Evolutionary conservation across 2,329 filamentous ascomycete genomes (phyloP).

Genomic region (Didymella arachidicola): DNA sequence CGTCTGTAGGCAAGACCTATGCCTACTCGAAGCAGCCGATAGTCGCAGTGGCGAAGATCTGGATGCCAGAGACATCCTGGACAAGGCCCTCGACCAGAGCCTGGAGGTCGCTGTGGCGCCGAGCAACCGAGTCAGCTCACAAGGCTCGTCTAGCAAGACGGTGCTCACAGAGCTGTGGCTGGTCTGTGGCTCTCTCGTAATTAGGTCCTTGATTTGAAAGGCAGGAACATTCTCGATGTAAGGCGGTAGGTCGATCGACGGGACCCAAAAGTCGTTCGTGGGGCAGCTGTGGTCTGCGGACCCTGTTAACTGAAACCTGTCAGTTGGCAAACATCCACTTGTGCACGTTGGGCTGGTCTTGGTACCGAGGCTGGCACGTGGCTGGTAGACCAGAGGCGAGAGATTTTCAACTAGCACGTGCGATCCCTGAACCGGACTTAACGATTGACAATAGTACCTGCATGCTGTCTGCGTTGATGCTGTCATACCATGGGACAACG

Average conservation of each 20-base stretch:
- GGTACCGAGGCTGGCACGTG: conserved; percentile 10
- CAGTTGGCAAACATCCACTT: not conserved
- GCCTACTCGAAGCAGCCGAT: not conserved
- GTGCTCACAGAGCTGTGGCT: conserved; percentile 8
- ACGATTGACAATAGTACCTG: conserved; percentile 5
- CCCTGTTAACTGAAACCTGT: conserved; percentile 8
- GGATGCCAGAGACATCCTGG: conserved; percentile 1
- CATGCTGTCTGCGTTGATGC: conserved; percentile 2
- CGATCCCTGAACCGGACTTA: not conserved
- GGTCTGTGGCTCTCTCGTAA: not conserved
- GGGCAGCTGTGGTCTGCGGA: conserved; percentile 3
- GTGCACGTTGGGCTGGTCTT: not conserved
- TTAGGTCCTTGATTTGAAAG: not conserved
- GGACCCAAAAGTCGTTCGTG: conserved; percentile 9
- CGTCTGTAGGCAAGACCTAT: not conserved
- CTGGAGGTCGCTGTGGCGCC: conserved; percentile 3
- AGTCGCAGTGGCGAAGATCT: conserved; percentile 6
- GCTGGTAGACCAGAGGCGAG: conserved; percentile 1
- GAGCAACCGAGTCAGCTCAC: conserved; percentile 2
- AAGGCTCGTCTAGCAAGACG: conserved; percentile 1
- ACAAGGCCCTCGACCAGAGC: not conserved
- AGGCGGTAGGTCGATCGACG: not conserved
- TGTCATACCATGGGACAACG: not conserved
- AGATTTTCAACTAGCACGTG: conserved; percentile 3
- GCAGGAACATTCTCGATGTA: conserved; percentile 5